Conservation (phyloP, 1,139 yeast genomes). For the Zygosaccharomyces pseudobailii region DNA sequence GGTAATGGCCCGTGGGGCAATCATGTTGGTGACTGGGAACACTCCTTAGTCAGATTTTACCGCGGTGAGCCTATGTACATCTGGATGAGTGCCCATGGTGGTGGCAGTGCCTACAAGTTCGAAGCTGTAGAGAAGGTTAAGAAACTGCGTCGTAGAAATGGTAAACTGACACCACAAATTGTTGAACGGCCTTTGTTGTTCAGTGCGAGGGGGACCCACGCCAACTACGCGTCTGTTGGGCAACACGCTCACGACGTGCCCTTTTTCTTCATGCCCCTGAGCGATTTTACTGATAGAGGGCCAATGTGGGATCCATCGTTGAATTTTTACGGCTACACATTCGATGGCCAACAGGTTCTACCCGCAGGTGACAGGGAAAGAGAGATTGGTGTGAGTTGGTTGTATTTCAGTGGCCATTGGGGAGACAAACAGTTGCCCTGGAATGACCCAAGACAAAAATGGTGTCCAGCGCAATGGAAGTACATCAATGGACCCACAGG, state of each 20-base stretch:
- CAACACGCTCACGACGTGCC: conserved; percentile 96
- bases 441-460: conserved; percentile 70
- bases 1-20: conserved; percentile 96
- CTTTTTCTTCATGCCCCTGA: conserved; percentile 63
- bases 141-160: conserved; percentile 25
- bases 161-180: conserved; percentile 30
- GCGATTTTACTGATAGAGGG: conserved; percentile 93
- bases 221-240: conserved; percentile 93
- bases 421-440: conserved; percentile 72
- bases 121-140: conserved; percentile 68
- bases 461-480: conserved; percentile 86
- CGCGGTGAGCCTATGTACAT: conserved; percentile 78
- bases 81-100: conserved; percentile 99
- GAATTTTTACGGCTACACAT: conserved; percentile 77
- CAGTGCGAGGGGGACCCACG: conserved; percentile 95
- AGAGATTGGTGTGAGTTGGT: conserved; percentile 66
- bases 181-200: conserved; percentile 65
- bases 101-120: conserved; percentile 85
- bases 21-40: conserved; percentile 99
- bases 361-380: conserved; percentile 44
- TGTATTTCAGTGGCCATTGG: conserved; percentile 79
- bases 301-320: conserved; percentile 89
- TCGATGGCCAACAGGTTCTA: conserved; percentile 36
- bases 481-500: conserved; percentile 92
- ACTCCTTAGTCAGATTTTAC: conserved; percentile 77